Base-by-base conservation (phyloP, 1,284 basidiomycete genomes). In the Thelephora terrestris region DNA sequence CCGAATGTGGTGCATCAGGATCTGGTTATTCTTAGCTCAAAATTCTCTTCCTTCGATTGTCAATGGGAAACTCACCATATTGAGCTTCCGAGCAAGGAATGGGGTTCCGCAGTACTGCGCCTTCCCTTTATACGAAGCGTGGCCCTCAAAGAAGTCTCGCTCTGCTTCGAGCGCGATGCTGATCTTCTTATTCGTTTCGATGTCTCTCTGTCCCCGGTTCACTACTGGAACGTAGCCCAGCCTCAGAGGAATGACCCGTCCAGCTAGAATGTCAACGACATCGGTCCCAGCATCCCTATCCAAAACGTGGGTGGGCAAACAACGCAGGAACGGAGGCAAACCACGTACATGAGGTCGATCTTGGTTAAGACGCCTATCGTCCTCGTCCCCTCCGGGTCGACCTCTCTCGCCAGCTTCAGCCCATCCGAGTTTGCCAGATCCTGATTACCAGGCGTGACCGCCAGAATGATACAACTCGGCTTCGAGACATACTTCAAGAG, bases 351-450 rank as follows among this genome's bases (percentile, higher is more conserved):
- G 54, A 98, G 72, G 65, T 99, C 95, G 45, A 99, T 88, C 70
- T 99, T 98, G 21, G 95, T 98, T 61, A 99, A 71, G 17, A 98
- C 95, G 77, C 95, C 95, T 58, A 98, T 96, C 27, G 95, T 99
- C 61, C 95, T 78, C 44, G 84, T 80, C 44, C 95, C 95, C 51
- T 98, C 95, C 1, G 94, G 92, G 64, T 99, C 95, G 24, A 97
- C 92, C 61, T 97, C 93, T 52, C 95, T 77, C 37, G 94, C 95
- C 71, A 98, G 71, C 73, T 98, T 97, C 64, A 99, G 67, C 47
- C 95, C 95, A 67, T 98, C 95, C 20, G 94, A 97, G 71, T 99
- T 99, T 50, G 95, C 95, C 75, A 99, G 74, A 73, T 99, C 95
- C 35, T 85, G 89, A 66, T 98, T 98, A 56, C 93, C 95, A 20